Conservation (phyloP, 768 basidiomycete genomes). For the Sporobolomyces pararoseus region DNA sequence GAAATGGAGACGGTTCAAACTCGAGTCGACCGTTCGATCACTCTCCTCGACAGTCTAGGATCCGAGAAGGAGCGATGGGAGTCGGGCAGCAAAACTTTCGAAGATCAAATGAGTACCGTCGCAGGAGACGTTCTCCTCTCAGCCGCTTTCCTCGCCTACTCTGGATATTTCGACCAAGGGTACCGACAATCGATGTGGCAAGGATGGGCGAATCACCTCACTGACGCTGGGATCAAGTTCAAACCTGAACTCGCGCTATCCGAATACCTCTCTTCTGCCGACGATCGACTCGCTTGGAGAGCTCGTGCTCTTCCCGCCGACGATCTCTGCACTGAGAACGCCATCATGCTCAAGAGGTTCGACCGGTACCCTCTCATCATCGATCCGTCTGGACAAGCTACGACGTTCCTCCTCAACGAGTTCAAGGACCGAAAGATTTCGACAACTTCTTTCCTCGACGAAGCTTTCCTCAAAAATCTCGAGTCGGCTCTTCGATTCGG, state of each 20-base stretch:
- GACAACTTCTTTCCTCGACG: slow-evolving; percentile 96
- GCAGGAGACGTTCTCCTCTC: slow-evolving; percentile 94
- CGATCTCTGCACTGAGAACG: slow-evolving; percentile 93
- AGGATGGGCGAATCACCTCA: slow-evolving; percentile 83
- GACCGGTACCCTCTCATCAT: slow-evolving; percentile 96
- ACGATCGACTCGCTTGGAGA: slow-evolving; percentile 93
- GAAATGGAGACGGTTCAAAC: slow-evolving; percentile 98
- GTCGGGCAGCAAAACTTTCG: slow-evolving; percentile 87
- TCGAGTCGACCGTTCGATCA: slow-evolving; percentile 97
- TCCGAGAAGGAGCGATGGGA: slow-evolving; percentile 96
- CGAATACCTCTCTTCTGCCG: slow-evolving; percentile 94
- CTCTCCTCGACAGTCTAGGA: slow-evolving; percentile 83
- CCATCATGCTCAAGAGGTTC: slow-evolving; percentile 99
- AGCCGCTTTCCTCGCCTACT: slow-evolving; percentile 92
- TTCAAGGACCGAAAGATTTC: slow-evolving; percentile 96
- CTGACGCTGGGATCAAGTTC: slow-evolving; percentile 84
- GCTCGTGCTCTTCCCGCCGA: slow-evolving; percentile 92
- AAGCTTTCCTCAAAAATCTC: slow-evolving; percentile 95
- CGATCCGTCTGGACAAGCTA: slow-evolving; percentile 96
- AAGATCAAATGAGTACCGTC: slow-evolving; percentile 96
- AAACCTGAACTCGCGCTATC: slow-evolving; percentile 87
- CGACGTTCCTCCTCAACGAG: slow-evolving; percentile 85
- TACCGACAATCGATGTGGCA: slow-evolving; percentile 97
- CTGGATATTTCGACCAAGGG: slow-evolving; percentile 97
- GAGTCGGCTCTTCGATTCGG: slow-evolving; percentile 99